A percentile compares a stretch with the other conserved stretches of the same genome.
phyloP scores from a whole-genome alignment of 2,329 filamentous ascomycete species.

The Phaeosphaeriaceae sp. region DNA sequence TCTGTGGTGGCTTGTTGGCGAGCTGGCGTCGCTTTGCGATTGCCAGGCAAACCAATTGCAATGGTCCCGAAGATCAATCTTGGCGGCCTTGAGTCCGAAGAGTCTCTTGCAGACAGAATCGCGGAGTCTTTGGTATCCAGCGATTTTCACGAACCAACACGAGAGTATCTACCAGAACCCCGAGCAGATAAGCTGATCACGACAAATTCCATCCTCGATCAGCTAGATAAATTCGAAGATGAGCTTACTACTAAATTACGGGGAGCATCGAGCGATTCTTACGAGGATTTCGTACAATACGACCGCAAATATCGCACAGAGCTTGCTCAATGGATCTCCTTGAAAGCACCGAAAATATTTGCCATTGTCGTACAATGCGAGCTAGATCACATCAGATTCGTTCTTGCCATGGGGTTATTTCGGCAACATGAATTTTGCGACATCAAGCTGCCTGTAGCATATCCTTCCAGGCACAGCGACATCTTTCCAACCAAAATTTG shows the following conservation, averaged over 20 bases:
- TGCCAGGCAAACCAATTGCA: not conserved
- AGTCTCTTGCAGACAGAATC: not conserved
- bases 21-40: not conserved
- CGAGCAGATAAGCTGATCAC: not conserved
- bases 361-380: slow-evolving; percentile 10
- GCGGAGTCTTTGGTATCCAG: not conserved
- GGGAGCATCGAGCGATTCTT: not conserved
- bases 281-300: not conserved
- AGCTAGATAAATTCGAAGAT: not conserved
- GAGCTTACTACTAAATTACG: not conserved
- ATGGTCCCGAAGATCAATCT: not conserved
- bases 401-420: slow-evolving; percentile 7
- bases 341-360: slow-evolving; percentile 9
- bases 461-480: not conserved
- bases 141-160: not conserved
- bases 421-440: slow-evolving; percentile 7
- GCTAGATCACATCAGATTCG: not conserved
- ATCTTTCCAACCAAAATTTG: slow-evolving; percentile 4
- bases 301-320: not conserved
- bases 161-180: not conserved
- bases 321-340: slow-evolving; percentile 3
- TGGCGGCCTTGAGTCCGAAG: not conserved
- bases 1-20: not conserved
- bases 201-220: not conserved
- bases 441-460: slow-evolving; percentile 5